Percentiles rank a stretch among this genome's conserved stretches.
Conservation (phyloP, 202 grass and related monocot genomes). For the Dendrocalamus latiflorus region DNA sequence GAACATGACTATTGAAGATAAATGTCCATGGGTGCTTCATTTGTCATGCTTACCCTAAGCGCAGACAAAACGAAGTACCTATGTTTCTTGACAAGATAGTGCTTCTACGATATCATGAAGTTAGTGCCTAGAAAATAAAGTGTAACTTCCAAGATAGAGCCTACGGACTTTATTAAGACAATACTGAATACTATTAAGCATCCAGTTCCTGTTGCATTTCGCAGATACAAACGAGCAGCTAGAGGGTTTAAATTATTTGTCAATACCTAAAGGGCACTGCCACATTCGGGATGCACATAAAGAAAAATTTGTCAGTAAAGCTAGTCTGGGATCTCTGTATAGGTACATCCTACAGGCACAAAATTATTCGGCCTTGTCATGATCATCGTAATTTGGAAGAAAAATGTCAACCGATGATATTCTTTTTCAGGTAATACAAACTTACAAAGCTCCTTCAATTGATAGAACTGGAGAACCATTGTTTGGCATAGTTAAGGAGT, state of each 20-base stretch:
- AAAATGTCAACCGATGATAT: background rate
- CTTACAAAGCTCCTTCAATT: background rate
- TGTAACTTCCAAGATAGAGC: background rate
- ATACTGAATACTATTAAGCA: background rate
- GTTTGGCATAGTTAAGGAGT: background rate
- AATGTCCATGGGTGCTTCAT: background rate
- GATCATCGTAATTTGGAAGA: background rate
- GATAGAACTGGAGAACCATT: background rate
- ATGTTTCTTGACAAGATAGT: background rate
- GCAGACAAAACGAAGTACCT: background rate
- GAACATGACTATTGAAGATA: background rate
- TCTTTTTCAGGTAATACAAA: background rate
- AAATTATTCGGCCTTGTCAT: background rate
- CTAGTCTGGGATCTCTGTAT: background rate
- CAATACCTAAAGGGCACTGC: background rate
- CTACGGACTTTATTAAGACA: background rate
- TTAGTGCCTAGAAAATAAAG: background rate
- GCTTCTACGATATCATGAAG: background rate
- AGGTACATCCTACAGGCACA: background rate
- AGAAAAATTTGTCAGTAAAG: background rate
- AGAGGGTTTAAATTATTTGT: background rate
- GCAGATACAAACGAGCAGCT: background rate
- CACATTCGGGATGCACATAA: background rate
- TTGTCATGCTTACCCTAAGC: background rate
- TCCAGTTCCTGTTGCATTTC: background rate